A percentile compares a stretch with the other conserved stretches of the same genome.
Conservation (phyloP, 495 filamentous ascomycete species). For the Clavariopsis aquatica region DNA sequence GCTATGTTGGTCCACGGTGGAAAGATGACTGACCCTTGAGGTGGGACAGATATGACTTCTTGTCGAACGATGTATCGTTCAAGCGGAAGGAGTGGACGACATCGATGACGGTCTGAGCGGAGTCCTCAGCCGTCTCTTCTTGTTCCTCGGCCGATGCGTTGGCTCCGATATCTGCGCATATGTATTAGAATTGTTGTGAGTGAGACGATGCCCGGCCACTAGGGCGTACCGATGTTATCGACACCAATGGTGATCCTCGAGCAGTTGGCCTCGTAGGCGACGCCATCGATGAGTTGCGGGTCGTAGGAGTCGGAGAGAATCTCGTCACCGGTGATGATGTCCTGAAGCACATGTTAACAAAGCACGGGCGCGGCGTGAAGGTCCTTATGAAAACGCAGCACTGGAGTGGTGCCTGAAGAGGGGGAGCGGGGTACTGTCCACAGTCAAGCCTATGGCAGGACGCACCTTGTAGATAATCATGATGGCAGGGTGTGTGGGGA, state of each 20-base stretch:
- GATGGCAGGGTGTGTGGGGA: conserved; percentile 47
- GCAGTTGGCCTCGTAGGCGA: conserved; percentile 87
- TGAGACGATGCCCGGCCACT: neutral
- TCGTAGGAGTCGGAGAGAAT: conserved; percentile 92
- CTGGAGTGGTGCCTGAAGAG: conserved; percentile 9
- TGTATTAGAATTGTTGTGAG: conserved; percentile 9
- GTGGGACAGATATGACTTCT: conserved; percentile 75
- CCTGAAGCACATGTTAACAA: conserved; percentile 54
- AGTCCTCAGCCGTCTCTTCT: conserved; percentile 71
- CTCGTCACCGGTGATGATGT: conserved; percentile 88
- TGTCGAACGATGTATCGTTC: conserved; percentile 73
- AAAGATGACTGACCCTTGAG: conserved; percentile 67
- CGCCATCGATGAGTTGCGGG: conserved; percentile 70
- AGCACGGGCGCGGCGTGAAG: neutral
- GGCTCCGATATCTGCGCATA: conserved; percentile 75
- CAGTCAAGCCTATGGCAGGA: conserved; percentile 19
- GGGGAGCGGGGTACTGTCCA: conserved; percentile 5
- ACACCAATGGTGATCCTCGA: conserved; percentile 76
- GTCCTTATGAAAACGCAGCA: conserved; percentile 3
- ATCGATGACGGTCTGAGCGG: conserved; percentile 80
- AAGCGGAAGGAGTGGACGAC: conserved; percentile 91
- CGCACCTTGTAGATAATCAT: conserved; percentile 92
- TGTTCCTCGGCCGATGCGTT: conserved; percentile 94
- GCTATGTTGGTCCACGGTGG: neutral
- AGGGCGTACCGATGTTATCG: conserved; percentile 68